Base-by-base conservation (phyloP, 2,329 filamentous ascomycete genomes). In the Colletotrichum costaricense region DNA sequence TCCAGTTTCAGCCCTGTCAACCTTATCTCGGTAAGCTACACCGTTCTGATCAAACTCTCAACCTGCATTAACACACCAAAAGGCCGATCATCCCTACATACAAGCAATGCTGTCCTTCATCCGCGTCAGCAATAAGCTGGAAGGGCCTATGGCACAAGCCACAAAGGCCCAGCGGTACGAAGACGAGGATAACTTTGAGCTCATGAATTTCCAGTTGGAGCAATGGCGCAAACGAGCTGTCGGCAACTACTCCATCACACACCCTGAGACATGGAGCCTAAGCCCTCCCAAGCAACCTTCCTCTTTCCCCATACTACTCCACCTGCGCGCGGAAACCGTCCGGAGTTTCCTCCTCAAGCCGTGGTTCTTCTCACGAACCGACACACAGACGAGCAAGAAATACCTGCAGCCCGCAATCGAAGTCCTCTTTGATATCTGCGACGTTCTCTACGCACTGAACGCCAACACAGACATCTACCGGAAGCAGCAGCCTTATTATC, bases 191-290 rank as follows among this genome's bases (percentile, higher is more conserved):
- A 75, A 76, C 0, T 78, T 78, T n/a, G 79, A 80, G 9, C 9
- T 80, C 5, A 76, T 80, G 74, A 79, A 76, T 7, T 80, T 80
- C 9, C 79, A 80, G 24, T 76, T 80, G 5, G 54, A 67, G 55
- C 64, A 52, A 33, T 79, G 78, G 78, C 66, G 76, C 2, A 79
- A 76, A 28, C 77, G 75, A 4, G 76, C 76, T 1, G 74, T 80
- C 2, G 78, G 74, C 16, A 16, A 64, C 24, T 52, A 52, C 2
- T 46, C 64, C 2, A 28, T 58, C 8, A 58, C 35, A 0, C 52
- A 58, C 0, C 38, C 55, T 0, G 42, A 49, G 42, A 49, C 42
- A 11, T 49, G 42, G 42, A 49, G 16, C 16, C 8, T n/a, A 9
- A 49, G 42, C 19, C 42, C 19, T n/a, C 35, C 42, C 16, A 49